Evolutionary conservation across 805 yeast species (phyloP), one percentile per base, ranked within the genome.

Genomic region (Wickerhamiella vanderwaltii): DNA sequence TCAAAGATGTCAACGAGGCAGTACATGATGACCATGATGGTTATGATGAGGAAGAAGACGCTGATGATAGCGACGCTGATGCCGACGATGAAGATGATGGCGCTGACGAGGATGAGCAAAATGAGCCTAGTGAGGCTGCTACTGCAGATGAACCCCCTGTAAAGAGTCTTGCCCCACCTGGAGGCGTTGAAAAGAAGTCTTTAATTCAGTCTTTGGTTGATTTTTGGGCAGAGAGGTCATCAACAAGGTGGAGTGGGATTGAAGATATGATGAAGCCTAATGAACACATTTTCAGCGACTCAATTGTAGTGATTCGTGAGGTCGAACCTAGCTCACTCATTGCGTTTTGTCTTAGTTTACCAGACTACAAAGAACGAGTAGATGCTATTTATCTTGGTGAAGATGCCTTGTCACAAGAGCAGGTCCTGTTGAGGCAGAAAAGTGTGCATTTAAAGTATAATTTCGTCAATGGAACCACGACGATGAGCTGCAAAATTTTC

Each of bases 151-250:
- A 26, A 34, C 24, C 31, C 13, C 24, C 25, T 16, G 7, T 11
- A 24, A 29, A 26, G 13, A 25, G 26, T 4, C 18, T 18, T 9
- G 26, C 36, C 16, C 36, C 25, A 13, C 36, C 19, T 6, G 36
- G 24, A 9, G 57, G 54, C 9, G n/a, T n/a, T n/a, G 96, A 87
- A 53, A 73, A 75, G 49, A 73, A 77, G 17, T 79, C 95, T 1
- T 60, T 91, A 26, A 72, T 91, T 64, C 84, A 82, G 52, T 76
- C 94, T 0, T 64, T 93, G 43, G 74, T 94, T 0, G 84, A 78
- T 52, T 91, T 91, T 60, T 91, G 97, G 97, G 96, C 96, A 1
- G 97, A 91, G 61, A 66, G 98, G 53, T 83, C 97, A 1, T 91
- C 96, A 0, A 79, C 93, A 1, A 68, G 91, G 16, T 93, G 97